Conservation (phyloP, 306 rosid species). For the Luffa acutangula region DNA sequence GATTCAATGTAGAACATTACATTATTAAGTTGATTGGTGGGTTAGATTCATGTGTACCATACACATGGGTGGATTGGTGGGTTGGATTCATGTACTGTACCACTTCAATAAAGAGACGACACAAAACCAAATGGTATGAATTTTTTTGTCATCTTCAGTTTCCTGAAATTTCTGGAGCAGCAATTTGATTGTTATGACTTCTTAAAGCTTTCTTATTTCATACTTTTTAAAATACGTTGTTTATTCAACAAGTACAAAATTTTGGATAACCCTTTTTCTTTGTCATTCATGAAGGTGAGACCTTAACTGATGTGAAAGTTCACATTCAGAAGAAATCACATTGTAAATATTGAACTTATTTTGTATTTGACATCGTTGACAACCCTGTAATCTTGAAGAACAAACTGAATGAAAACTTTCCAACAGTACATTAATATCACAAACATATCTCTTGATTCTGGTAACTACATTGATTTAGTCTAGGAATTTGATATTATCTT, state of each 20-base stretch:
- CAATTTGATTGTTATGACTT: neutral
- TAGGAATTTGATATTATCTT: neutral
- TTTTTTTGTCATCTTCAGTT: neutral
- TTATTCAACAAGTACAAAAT: conserved; percentile 53
- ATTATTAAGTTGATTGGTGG: no score
- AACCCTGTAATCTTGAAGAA: neutral
- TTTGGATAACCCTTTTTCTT: conserved; percentile 92
- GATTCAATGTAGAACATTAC: no score
- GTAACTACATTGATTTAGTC: neutral
- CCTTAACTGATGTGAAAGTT: conserved; percentile 67
- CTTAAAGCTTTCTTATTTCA: neutral
- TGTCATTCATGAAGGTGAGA: conserved; percentile 71
- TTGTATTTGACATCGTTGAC: neutral
- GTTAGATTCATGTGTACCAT: no score
- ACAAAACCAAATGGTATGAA: conserved; percentile 57
- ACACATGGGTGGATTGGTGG: no score
- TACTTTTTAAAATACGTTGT: neutral
- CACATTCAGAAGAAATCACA: conserved; percentile 80
- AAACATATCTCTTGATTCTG: neutral
- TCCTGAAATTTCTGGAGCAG: neutral
- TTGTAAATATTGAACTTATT: neutral
- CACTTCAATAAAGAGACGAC: conserved; percentile 69
- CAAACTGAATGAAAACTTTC: neutral
- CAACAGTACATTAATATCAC: neutral
- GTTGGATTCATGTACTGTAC: conserved; percentile 82